Evolutionary conservation across 352 stramenopile genomes (phyloP).

Genomic region (Phytophthora sojae): DNA sequence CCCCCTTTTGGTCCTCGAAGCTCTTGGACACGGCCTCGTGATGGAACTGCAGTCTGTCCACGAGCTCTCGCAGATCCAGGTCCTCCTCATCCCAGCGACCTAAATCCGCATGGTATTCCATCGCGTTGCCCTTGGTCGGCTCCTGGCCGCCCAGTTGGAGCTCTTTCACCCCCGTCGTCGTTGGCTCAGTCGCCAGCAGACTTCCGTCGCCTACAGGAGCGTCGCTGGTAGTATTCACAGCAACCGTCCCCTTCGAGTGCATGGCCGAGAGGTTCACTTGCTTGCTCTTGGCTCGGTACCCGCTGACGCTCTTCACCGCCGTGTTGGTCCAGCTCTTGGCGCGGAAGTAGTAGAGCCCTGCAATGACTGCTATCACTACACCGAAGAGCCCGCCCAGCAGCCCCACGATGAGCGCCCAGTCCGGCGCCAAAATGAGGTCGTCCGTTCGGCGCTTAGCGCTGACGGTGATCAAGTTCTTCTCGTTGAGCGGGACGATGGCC

Average conservation of each 20-base stretch:
- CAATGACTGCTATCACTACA: slow-evolving; percentile 79
- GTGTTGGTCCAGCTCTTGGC: slow-evolving; percentile 81
- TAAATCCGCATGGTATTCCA: slow-evolving; percentile 64
- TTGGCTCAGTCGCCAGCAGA: slow-evolving; percentile 23
- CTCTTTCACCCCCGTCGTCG: slow-evolving; percentile 20
- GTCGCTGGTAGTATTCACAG: slow-evolving; percentile 47
- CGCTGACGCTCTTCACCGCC: slow-evolving; percentile 37
- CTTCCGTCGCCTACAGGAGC: slow-evolving; percentile 6
- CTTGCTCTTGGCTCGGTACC: slow-evolving; percentile 64
- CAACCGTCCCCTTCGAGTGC: slow-evolving; percentile 75
- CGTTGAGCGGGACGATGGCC: slow-evolving; percentile 83
- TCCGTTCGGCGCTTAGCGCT: slow-evolving; percentile 80
- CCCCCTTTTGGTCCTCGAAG: slow-evolving; percentile 78
- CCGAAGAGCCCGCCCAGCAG: slow-evolving; percentile 81
- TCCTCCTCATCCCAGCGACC: slow-evolving; percentile 80
- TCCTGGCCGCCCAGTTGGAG: slow-evolving; percentile 27
- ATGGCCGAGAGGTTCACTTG: slow-evolving; percentile 62
- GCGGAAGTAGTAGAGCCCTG: slow-evolving; percentile 84
- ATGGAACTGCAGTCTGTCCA: slow-evolving; percentile 80
- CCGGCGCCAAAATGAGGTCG: slow-evolving; percentile 88
- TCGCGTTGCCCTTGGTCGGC: slow-evolving; percentile 10
- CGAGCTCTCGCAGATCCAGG: slow-evolving; percentile 73
- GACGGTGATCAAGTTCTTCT: slow-evolving; percentile 88
- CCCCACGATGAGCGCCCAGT: slow-evolving; percentile 88
- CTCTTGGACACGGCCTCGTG: slow-evolving; percentile 79